These are phyloP conservation scores for Cryptococcus amylolentus DNA, from an alignment of 1,284 basidiomycete species.

Conservation along the genomic window DNA sequence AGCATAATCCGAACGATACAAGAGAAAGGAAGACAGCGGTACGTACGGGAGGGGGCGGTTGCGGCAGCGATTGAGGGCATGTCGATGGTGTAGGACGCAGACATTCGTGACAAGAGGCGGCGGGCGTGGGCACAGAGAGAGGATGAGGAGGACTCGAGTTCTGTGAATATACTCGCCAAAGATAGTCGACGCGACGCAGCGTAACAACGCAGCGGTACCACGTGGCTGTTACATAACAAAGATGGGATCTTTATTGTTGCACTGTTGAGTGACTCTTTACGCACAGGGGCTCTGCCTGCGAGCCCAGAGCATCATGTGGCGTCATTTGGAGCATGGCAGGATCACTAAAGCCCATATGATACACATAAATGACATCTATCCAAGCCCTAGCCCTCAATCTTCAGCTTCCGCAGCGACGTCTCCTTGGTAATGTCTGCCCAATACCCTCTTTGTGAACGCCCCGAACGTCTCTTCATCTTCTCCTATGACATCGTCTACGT, in stretches of 20 bases:
- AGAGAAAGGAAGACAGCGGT: neutral
- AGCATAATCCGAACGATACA: neutral
- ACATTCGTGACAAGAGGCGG: constrained; percentile 3
- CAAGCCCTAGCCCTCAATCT: neutral
- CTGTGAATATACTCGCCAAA: no score
- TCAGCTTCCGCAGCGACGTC: constrained; percentile 13
- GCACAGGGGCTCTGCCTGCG: no score
- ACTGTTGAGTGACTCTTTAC: no score
- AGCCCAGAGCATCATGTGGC: no score
- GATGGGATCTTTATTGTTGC: no score
- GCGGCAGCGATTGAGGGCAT: constrained; percentile 16
- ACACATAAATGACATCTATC: no score
- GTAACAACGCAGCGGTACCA: no score
- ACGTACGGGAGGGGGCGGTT: constrained; percentile 12
- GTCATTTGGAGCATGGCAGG: no score
- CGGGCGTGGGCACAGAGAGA: neutral
- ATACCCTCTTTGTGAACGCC: constrained; percentile 76
- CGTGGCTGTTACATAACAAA: no score
- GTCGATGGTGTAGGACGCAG: constrained; percentile 12
- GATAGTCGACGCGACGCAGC: no score
- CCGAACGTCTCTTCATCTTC: constrained; percentile 68
- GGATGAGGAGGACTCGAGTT: neutral
- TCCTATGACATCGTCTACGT: constrained; percentile 70
- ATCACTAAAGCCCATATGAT: no score
- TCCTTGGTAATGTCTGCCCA: constrained; percentile 68